A percentile compares a stretch with the other conserved stretches of the same genome.
Evolutionary conservation across 2,329 filamentous ascomycete genomes (phyloP).

Genomic region (Fusarium devonianum): DNA sequence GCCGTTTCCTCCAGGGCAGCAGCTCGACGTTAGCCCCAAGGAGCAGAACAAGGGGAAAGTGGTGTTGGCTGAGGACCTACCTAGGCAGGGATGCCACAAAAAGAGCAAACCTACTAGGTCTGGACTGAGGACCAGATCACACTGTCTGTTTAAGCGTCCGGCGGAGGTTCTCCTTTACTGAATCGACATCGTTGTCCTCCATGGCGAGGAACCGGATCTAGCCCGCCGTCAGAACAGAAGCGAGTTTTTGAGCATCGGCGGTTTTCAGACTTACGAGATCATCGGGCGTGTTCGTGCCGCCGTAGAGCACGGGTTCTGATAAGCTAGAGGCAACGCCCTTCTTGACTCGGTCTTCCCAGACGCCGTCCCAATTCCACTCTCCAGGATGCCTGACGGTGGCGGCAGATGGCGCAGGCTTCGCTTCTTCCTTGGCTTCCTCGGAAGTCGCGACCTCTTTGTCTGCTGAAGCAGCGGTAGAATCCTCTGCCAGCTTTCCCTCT

Average conservation of each 20-base stretch:
- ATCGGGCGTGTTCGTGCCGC: slow-evolving; percentile 66
- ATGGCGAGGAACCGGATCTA: slow-evolving; percentile 74
- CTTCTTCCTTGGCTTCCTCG: slow-evolving; percentile 22
- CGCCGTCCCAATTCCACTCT: slow-evolving; percentile 97
- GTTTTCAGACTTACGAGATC: slow-evolving; percentile 68
- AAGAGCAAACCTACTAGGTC: background rate
- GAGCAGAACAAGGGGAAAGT: no score
- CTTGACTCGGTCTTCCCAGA: slow-evolving; percentile 90
- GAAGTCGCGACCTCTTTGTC: slow-evolving; percentile 9
- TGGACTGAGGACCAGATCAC: slow-evolving; percentile 11
- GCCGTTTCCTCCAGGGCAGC: slow-evolving; percentile 11
- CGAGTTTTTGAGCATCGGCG: background rate
- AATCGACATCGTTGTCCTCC: slow-evolving; percentile 65
- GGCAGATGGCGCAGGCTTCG: slow-evolving; percentile 11
- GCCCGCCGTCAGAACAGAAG: slow-evolving; percentile 21
- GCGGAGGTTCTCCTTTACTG: slow-evolving; percentile 65
- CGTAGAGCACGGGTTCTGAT: slow-evolving; percentile 81
- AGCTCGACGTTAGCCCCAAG: background rate
- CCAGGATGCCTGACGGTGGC: slow-evolving; percentile 58
- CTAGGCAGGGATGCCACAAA: no score
- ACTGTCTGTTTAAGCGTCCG: slow-evolving; percentile 54
- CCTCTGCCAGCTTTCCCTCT: slow-evolving; percentile 40
- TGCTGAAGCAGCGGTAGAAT: no score
- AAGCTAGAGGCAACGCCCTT: slow-evolving; percentile 79
- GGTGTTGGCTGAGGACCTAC: no score